Percentiles rank a stretch among this genome's conserved stretches.
Conservation (phyloP, 495 filamentous ascomycete species). For the Friedmanniomyces simplex region DNA sequence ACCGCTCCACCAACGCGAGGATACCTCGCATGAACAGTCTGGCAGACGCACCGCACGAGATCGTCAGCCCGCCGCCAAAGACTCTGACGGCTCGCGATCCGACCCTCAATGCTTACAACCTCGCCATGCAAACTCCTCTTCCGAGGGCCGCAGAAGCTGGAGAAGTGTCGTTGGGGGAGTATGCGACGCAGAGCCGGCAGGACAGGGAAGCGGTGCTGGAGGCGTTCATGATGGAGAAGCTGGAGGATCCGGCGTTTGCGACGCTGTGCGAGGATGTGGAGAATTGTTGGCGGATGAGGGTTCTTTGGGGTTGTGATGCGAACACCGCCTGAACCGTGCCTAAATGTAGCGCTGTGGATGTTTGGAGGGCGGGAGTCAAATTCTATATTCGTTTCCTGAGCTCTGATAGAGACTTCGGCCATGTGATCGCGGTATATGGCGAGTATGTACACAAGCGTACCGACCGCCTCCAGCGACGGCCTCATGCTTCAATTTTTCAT, state of each 20-base stretch:
- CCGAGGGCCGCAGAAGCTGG: background rate
- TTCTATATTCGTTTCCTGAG: too few species aligned
- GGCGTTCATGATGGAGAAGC: constrained; percentile 33
- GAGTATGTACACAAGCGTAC: too few species aligned
- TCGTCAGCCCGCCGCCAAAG: background rate
- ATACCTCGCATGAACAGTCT: constrained; percentile 7
- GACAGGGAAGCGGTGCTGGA: constrained; percentile 31
- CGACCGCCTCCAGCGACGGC: background rate
- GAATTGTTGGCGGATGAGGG: constrained; percentile 32
- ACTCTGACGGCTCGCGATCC: background rate
- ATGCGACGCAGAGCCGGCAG: constrained; percentile 27
- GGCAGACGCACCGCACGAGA: constrained; percentile 15
- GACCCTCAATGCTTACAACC: background rate
- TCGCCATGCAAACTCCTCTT: background rate
- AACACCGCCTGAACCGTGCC: background rate
- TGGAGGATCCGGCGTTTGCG: constrained; percentile 35
- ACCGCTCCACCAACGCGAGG: constrained; percentile 3
- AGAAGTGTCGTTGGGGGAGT: constrained; percentile 21
- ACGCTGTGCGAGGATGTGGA: constrained; percentile 35
- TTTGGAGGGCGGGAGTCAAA: too few species aligned
- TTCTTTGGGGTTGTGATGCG: constrained; percentile 29
- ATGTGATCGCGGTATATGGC: too few species aligned
- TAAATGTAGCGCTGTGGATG: background rate
- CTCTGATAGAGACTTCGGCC: too few species aligned
- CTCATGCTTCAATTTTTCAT: background rate